phyloP scores from a whole-genome alignment of 345 rosid genomes.

The Draba incana region DNA sequence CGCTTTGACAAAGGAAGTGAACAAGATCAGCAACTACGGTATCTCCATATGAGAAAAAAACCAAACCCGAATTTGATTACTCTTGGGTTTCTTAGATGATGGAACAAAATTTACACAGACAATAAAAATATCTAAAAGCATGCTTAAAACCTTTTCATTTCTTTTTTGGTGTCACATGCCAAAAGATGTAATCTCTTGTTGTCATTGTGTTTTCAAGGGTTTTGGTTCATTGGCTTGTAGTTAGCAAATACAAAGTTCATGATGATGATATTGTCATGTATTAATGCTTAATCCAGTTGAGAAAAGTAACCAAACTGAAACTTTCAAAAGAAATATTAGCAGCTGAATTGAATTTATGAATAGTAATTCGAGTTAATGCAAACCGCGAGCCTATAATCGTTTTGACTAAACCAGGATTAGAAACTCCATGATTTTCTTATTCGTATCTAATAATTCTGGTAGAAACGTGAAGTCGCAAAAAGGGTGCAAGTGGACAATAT shows the following conservation, averaged over 20 bases:
- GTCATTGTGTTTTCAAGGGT: constrained; percentile 15
- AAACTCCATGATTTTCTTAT: not conserved
- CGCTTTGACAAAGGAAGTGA: constrained; percentile 72
- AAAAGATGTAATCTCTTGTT: constrained; percentile 29
- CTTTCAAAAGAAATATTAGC: too few species aligned
- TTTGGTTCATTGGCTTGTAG: constrained; percentile 18
- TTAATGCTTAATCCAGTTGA: too few species aligned
- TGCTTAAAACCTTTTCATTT: not conserved
- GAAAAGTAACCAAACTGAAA: too few species aligned
- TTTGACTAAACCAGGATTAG: not conserved
- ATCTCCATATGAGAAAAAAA: constrained; percentile 68
- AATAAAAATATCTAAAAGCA: constrained; percentile 29
- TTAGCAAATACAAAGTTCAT: constrained; percentile 27
- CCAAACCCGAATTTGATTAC: constrained; percentile 13
- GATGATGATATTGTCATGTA: constrained; percentile 14
- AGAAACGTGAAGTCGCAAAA: constrained; percentile 28
- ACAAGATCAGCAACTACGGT: constrained; percentile 86
- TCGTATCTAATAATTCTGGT: not conserved
- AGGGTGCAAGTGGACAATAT: constrained; percentile 30
- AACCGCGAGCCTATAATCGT: not conserved
- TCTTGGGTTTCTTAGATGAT: constrained; percentile 14
- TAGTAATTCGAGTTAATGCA: not conserved
- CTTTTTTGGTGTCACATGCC: constrained; percentile 13
- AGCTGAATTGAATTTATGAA: too few species aligned
- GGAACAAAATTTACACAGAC: constrained; percentile 27